Percentiles rank a stretch among this genome's conserved stretches.
Conservation (phyloP, 768 basidiomycete species). For the Hysterangium stoloniferum region DNA sequence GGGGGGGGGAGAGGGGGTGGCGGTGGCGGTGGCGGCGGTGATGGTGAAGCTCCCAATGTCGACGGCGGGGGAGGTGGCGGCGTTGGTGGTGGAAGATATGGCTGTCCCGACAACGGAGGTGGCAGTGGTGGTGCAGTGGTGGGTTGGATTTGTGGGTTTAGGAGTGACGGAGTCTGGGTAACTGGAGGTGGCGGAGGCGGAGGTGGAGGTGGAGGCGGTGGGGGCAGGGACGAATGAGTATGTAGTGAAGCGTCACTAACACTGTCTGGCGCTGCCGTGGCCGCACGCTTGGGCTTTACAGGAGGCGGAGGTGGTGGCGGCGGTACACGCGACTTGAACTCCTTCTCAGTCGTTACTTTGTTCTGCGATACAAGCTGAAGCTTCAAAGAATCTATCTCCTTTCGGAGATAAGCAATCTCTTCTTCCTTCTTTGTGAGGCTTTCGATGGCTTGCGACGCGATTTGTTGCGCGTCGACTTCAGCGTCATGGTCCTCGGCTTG, state of each 20-base stretch:
- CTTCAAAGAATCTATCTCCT: slow-evolving; percentile 44
- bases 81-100: background rate
- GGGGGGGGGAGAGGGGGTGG: slow-evolving; percentile 33
- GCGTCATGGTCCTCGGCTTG: slow-evolving; percentile 37
- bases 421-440: slow-evolving; percentile 60
- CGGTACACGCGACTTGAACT: slow-evolving; percentile 59
- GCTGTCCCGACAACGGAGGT: background rate
- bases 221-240: slow-evolving; percentile 12
- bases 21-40: slow-evolving; percentile 23
- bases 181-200: slow-evolving; percentile 21
- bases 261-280: slow-evolving; percentile 13
- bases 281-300: slow-evolving; percentile 27
- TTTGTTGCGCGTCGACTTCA: slow-evolving; percentile 56
- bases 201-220: slow-evolving; percentile 22
- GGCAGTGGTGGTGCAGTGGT: slow-evolving; percentile 17
- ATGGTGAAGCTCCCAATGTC: slow-evolving; percentile 18
- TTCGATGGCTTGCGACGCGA: slow-evolving; percentile 67
- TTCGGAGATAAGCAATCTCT: slow-evolving; percentile 45
- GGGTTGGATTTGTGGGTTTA: slow-evolving; percentile 19
- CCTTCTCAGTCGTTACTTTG: slow-evolving; percentile 50
- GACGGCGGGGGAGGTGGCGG: background rate
- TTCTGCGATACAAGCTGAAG: slow-evolving; percentile 44
- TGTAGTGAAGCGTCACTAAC: slow-evolving; percentile 10
- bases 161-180: slow-evolving; percentile 15
- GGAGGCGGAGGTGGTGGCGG: slow-evolving; percentile 57